phyloP scores from a whole-genome alignment of 1,284 basidiomycete genomes.

The Microbotryum lychnidis-dioicae region DNA sequence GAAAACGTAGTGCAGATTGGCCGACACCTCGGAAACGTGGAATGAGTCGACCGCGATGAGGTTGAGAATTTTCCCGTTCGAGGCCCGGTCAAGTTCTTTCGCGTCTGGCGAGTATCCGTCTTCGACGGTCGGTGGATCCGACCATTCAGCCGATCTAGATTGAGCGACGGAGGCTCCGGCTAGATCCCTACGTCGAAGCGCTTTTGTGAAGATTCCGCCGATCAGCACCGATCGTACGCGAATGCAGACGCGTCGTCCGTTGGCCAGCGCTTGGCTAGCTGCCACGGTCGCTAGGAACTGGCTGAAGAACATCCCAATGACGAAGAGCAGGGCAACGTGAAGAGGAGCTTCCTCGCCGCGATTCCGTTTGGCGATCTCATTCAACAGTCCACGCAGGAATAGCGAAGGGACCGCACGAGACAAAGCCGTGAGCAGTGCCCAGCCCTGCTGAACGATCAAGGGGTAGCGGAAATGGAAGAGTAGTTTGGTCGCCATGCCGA shows the following conservation, averaged over 20 bases:
- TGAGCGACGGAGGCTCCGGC: constrained; percentile 33
- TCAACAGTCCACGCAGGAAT: constrained; percentile 46
- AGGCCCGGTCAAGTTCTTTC: constrained; percentile 31
- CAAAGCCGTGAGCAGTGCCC: constrained; percentile 42
- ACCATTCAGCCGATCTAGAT: too few species aligned
- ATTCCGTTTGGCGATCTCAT: constrained; percentile 42
- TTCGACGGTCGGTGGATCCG: too few species aligned
- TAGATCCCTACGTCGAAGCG: constrained; percentile 47
- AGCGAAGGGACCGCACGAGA: constrained; percentile 42
- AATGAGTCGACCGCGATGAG: constrained; percentile 50
- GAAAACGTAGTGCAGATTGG: constrained; percentile 42
- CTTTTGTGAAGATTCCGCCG: constrained; percentile 50
- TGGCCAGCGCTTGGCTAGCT: constrained; percentile 44
- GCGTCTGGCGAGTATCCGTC: constrained; percentile 9
- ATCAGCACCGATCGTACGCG: constrained; percentile 45
- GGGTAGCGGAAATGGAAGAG: constrained; percentile 40
- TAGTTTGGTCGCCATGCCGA: constrained; percentile 40
- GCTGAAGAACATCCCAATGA: constrained; percentile 45
- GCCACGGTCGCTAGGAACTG: constrained; percentile 42
- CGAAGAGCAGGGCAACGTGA: constrained; percentile 48
- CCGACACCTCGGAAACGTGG: constrained; percentile 36
- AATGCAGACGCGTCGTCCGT: constrained; percentile 47
- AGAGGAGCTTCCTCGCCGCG: constrained; percentile 38
- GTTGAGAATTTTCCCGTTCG: constrained; percentile 49
- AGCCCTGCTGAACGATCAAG: constrained; percentile 40